Conservation (phyloP, 768 basidiomycete genomes). For the Tephrocybe sp. region DNA sequence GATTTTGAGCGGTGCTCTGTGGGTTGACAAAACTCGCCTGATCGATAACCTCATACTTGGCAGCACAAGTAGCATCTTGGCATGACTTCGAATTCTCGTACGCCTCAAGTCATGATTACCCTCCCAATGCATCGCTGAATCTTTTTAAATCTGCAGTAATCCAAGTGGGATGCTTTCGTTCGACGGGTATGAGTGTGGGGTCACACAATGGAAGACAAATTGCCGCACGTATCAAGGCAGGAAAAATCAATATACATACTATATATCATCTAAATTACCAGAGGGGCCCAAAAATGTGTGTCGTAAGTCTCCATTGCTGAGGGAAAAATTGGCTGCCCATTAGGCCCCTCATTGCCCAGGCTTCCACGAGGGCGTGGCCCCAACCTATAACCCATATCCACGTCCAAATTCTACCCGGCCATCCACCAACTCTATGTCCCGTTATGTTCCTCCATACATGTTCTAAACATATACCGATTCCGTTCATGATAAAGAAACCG, state of each 20-base stretch:
- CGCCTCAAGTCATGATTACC: too few species aligned
- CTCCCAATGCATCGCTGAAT: too few species aligned
- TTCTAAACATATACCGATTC: constrained; percentile 52
- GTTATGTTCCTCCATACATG: constrained; percentile 40
- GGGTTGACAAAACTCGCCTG: constrained; percentile 83
- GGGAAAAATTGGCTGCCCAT: constrained; percentile 39
- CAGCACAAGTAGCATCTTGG: constrained; percentile 36
- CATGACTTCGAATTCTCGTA: constrained; percentile 13
- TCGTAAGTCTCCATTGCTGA: constrained; percentile 32
- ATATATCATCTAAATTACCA: constrained; percentile 1
- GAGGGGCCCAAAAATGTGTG: constrained; percentile 22
- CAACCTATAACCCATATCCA: constrained; percentile 44
- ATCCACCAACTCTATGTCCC: constrained; percentile 48
- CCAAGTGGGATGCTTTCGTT: too few species aligned
- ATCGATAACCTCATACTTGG: constrained; percentile 92
- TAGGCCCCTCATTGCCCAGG: constrained; percentile 44
- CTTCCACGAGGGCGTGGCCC: constrained; percentile 51
- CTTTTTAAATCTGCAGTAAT: too few species aligned
- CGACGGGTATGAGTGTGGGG: too few species aligned
- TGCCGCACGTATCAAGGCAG: too few species aligned
- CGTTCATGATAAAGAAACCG: constrained; percentile 60
- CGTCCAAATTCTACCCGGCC: constrained; percentile 53
- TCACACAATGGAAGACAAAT: too few species aligned
- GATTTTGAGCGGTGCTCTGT: constrained; percentile 84
- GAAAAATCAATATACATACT: not conserved